Base-by-base conservation (phyloP, 2,329 filamentous ascomycete genomes). In the Penicillium sp. region DNA sequence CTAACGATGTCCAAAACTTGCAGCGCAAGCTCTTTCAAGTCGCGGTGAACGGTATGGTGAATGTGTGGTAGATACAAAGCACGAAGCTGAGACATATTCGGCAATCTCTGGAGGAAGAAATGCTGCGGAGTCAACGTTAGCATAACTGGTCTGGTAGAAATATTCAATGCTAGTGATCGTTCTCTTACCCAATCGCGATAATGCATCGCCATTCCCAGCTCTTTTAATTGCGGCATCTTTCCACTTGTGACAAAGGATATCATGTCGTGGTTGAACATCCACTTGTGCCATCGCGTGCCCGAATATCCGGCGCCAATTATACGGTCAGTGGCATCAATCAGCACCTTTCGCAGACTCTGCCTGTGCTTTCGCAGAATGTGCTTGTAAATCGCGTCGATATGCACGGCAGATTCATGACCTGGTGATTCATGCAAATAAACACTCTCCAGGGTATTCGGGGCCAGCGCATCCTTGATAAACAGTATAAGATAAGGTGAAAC, bases 1-100 rank as follows among this genome's bases (percentile, higher is more conserved):
- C 84, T 82, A 47, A 91, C 82, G 40, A 90, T 86, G 64, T 91
- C 85, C 29, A 89, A 77, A 41, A 91, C 79, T 62, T 90, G 85
- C 54, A 87, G 72, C 0, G 85, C 87, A 28, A 89, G 74, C 63
- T 93, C 87, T 53, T 79, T 78, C 1, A 81, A 77, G 46, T 86
- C 81, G 61, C 79, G 64, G 64, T 81, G 75, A 8, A 80, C 74
- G 56, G 83, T 79, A 45, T 84, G 79, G 24, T 78, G 76, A 48
- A 88, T 80, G 61, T 82, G 79, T 7, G 84, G 80, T 40, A 90
- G 78, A 62, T 88, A 84, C 3, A 89, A 71, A 9, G 83, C 84
- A 19, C 82, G 81, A 32, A 93, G 75, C 49, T 85, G 81, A 0
- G 83, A 78, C 45, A 90, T 76, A 45, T 81, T 78, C 0, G 85